Percentiles rank a stretch among this genome's conserved stretches.
Conservation (phyloP, 768 basidiomycete species). For the Peribolospora kevripleyi region DNA sequence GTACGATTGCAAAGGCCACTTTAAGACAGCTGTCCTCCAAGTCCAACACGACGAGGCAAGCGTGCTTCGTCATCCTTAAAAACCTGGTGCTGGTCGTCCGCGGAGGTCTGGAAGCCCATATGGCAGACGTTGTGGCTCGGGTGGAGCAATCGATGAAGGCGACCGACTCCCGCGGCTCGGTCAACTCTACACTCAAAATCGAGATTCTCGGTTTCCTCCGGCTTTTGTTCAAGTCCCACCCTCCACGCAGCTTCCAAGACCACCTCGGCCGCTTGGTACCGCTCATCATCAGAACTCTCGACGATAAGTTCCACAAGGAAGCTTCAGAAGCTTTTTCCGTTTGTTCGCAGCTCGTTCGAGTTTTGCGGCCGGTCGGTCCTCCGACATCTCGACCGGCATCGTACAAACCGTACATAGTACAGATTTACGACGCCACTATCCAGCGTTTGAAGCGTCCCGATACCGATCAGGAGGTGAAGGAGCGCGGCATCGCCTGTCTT, state of each 20-base stretch:
- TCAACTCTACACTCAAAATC: constrained; percentile 57
- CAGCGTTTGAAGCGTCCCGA: constrained; percentile 47
- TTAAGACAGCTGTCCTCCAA: constrained; percentile 70
- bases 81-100: constrained; percentile 54
- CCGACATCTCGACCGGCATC: constrained; percentile 12
- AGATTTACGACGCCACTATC: constrained; percentile 50
- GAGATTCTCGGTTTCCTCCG: constrained; percentile 65
- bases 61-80: constrained; percentile 57
- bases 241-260: constrained; percentile 31
- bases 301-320: constrained; percentile 69
- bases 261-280: constrained; percentile 46
- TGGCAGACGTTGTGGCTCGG: constrained; percentile 32
- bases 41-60: constrained; percentile 54
- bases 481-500: constrained; percentile 53
- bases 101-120: constrained; percentile 51
- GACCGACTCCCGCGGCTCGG: constrained; percentile 24
- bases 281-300: constrained; percentile 44
- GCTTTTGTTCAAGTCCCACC: constrained; percentile 53
- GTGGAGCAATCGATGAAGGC: constrained; percentile 14
- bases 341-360: constrained; percentile 55
- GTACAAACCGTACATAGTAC: constrained; percentile 24
- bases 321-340: constrained; percentile 69
- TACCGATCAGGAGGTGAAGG: constrained; percentile 74
- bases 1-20: constrained; percentile 50
- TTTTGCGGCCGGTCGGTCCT: constrained; percentile 36